Conservation (phyloP, 2,329 filamentous ascomycete species). For the Cladosporium sp. region DNA sequence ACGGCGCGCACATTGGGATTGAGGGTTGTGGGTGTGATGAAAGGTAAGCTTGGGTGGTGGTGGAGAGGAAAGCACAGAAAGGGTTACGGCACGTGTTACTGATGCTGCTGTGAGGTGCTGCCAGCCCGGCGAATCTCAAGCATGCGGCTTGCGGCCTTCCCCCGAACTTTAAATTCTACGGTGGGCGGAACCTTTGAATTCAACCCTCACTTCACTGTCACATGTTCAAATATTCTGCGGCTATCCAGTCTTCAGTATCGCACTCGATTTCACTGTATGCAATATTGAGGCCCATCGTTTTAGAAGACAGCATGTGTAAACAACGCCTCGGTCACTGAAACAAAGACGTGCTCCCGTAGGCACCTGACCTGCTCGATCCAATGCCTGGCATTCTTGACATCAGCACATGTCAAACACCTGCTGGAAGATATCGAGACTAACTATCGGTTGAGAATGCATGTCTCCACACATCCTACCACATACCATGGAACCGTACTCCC, state of each 20-base stretch:
- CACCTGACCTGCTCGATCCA: background rate
- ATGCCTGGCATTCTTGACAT: background rate
- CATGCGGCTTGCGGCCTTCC: background rate
- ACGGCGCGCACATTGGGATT: constrained; percentile 36
- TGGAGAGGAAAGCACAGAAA: background rate
- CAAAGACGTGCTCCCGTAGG: background rate
- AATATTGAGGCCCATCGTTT: background rate
- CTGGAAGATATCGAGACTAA: background rate
- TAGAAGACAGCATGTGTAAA: background rate
- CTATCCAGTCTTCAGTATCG: background rate
- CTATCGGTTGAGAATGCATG: background rate
- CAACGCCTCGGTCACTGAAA: background rate
- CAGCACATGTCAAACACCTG: background rate
- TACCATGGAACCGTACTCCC: background rate
- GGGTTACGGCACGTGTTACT: constrained; percentile 15
- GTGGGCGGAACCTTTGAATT: background rate
- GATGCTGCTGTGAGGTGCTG: constrained; percentile 11
- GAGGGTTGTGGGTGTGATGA: constrained; percentile 14
- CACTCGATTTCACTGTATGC: background rate
- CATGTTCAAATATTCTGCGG: background rate
- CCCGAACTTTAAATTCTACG: constrained; percentile 16
- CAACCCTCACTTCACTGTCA: too few relatives aligned
- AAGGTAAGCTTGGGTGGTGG: background rate
- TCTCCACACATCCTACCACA: background rate
- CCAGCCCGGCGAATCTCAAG: constrained; percentile 6